Evolutionary conservation across 305 asterid genomes (phyloP), one percentile per base, ranked within the genome.

Genomic region (Galium porrigens): DNA sequence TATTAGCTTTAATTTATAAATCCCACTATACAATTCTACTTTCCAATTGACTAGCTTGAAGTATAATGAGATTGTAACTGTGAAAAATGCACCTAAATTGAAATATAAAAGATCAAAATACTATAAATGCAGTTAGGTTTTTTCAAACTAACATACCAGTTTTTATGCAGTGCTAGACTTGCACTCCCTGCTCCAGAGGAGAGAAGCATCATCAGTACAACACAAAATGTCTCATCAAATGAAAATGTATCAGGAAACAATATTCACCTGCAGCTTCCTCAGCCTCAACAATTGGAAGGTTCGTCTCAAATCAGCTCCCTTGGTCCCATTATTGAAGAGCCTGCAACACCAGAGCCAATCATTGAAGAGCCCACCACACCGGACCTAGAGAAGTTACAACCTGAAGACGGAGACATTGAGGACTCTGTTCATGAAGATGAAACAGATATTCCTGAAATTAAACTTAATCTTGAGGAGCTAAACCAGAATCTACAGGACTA

Each of bases 151-250:
- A 65, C 68, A 6, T 63, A 69, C 20, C 72, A 10, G 53, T 37
- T 41, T 73, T 69, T 68, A 49, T 79, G 78, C 88, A 94, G 99
- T 68, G 95, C 96, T 61, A 84, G 99, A 74, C 94, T 94, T 74
- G 75, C 95, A 65, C 90, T 94, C 64, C 99, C 99, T 63, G 96
- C 95, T 75, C 91, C 99, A 49, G 95, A 79, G 68, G 95, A 87
- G 61, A 83, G 81, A 74, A 76, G 87, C 76, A 81, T 85, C 2
- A 77, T 84, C 65, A 67, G 63, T 69, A 78, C 82, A 66, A 67
- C 80, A 63, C 84, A 77, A 77, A 77, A 78, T 67, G 75, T 65
- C 71, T 64, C 70, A 70, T 77, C 79, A 66, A 77, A 77, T 64
- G 82, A 78, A 76, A 81, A 72, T 54, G 76, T 85, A 64, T 58